Evolutionary conservation across 1,139 yeast species (phyloP), one percentile per base, ranked within the genome.

Genomic region (Scheffersomyces segobiensis): DNA sequence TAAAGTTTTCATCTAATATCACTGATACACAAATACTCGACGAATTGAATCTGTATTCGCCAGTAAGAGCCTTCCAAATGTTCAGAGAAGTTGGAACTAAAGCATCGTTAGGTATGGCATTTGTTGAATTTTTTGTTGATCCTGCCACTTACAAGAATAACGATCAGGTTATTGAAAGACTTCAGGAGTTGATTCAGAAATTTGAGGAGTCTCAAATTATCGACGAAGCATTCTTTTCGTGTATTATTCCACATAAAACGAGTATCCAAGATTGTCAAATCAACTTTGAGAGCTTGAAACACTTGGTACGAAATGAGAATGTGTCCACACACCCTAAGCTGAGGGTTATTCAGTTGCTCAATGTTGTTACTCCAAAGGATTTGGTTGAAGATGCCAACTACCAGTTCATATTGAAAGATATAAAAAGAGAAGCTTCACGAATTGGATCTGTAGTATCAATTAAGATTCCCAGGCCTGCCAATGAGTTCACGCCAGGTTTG

Each of bases 381-480:
- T 72, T 89, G 56, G 73, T 80, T 22, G 86, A 86, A 55, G 85
- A 82, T 53, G 72, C 71, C 0, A 83, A 79, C 54, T 84, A 78
- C 60, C 73, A 78, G 19, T 86, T 85, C 56, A 77, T 88, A 24
- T 71, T 76, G 53, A 78, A 80, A 18, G 90, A 89, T 54, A 80
- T 92, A 32, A 63, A 68, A 17, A 70, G 71, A 4, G 89, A 87
- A 63, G 85, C 88, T 42, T 68, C 76, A 0, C 79, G 78, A 55
- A 80, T 78, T 60, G 93, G 93, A 0, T 71, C 71, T 5, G 85
- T 90, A 6, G 73, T 74, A 17, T 78, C 84, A 5, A 73, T 91
- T 3, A 81, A 80, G 60, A 84, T 92, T n/a, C 93, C 96, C 0
- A 78, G 84, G 62, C 95, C 95, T 0, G 80, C 81, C 2, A 78